phyloP scores from a whole-genome alignment of 352 stramenopile species.

The Pythium inflatum region DNA sequence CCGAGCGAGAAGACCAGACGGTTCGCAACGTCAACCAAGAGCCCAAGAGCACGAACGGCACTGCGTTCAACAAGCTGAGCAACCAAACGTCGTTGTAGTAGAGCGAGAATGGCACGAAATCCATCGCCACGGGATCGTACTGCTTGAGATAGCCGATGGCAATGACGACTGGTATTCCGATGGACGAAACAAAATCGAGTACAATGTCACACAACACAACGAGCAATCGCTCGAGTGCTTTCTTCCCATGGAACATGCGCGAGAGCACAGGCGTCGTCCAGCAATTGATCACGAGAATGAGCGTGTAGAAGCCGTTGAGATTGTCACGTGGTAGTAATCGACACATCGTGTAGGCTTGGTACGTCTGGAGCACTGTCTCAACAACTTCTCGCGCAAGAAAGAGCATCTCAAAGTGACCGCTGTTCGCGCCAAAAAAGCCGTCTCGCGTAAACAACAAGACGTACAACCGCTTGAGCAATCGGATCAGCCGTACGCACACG shows the following conservation, averaged over 20 bases:
- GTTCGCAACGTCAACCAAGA: slow-evolving; percentile 43
- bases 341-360: slow-evolving; percentile 25
- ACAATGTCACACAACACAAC: slow-evolving; percentile 16
- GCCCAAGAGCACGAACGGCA: slow-evolving; percentile 36
- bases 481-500: too few relatives aligned
- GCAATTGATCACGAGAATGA: slow-evolving; percentile 25
- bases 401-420: slow-evolving; percentile 20
- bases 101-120: slow-evolving; percentile 14
- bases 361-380: slow-evolving; percentile 20
- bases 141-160: background rate
- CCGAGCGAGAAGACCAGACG: slow-evolving; percentile 45
- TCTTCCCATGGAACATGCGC: too few relatives aligned
- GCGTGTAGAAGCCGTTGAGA: slow-evolving; percentile 21
- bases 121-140: background rate
- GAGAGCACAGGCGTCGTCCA: slow-evolving; percentile 16
- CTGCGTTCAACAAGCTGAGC: slow-evolving; percentile 35
- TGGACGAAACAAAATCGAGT: slow-evolving; percentile 22
- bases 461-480: background rate
- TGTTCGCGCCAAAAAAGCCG: slow-evolving; percentile 21
- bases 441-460: too few relatives aligned
- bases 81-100: slow-evolving; percentile 40
- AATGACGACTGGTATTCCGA: slow-evolving; percentile 13
- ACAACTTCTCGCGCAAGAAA: slow-evolving; percentile 23
- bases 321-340: background rate
- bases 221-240: background rate